Evolutionary conservation across 768 basidiomycete genomes (phyloP), one percentile per base, ranked within the genome.

Genomic region (Tricholoma terreum): DNA sequence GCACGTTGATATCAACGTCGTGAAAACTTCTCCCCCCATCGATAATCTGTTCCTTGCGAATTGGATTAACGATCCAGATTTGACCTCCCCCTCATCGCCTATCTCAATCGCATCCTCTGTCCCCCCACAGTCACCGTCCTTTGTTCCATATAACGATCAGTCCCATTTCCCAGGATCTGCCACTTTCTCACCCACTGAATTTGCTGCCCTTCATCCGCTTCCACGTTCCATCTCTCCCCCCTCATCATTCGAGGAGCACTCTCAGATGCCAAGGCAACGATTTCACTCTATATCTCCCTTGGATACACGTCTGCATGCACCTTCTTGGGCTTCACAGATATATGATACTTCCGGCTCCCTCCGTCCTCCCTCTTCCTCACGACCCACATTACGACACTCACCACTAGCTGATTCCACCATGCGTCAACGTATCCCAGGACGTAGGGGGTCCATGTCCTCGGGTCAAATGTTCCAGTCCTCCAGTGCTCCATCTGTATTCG

Each of bases 61-160:
- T 59, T 90, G 88, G 88, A 76, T 89, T 52, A 78, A 81, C 65
- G 88, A 90, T 69, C 71, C 82, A 50, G 83, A 85, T 50, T 62
- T 75, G 52, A 59, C 66, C 9, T 68, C 71, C 31, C 71, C 79
- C 7, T 80, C 85, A 2, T 83, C 85, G 0, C 87, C 89, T 22
- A 85, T 88, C 63, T 79, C 85, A 60, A 86, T 86, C 52, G 84
- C 83, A 31, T 75, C 80, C 4, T 71, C 77, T 10, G 66, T 73
- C 15, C 73, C 77, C 56, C 70, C 73, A 7, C 19, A 57, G 7
- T 75, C 79, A 6, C 70, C 79, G n/a, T 68, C 80, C 4, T 83
- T 84, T 67, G 58, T 80, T 10, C 62, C 81, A 0, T 88, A 79
- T 69, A 68, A 69, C 55, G 80, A 80, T 35, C 75, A 73, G 31